Evolutionary conservation across 805 yeast genomes (phyloP).

Genomic region (Metschnikowia noctiluminum): DNA sequence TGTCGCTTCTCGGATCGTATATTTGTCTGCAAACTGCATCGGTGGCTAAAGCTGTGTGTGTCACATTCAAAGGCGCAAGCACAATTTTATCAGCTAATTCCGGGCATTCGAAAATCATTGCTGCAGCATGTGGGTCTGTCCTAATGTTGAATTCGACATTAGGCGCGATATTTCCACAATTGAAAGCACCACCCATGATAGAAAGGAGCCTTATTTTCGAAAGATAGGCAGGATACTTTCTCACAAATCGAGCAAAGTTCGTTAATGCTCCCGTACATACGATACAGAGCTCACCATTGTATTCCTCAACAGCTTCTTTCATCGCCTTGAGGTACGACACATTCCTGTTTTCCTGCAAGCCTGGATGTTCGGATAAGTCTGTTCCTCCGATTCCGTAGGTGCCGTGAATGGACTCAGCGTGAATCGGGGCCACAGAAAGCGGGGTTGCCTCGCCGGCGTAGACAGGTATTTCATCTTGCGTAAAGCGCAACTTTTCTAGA

Average conservation of each 20-base stretch:
- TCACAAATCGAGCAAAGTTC: constrained; percentile 57
- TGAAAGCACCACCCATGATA: constrained; percentile 74
- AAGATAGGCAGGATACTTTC: constrained; percentile 51
- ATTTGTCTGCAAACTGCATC: constrained; percentile 21
- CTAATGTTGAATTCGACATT: constrained; percentile 73
- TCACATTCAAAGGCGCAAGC: constrained; percentile 64
- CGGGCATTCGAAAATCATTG: constrained; percentile 47
- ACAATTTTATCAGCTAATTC: constrained; percentile 47
- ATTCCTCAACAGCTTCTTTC: constrained; percentile 37
- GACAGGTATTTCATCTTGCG: constrained; percentile 52
- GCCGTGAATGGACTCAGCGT: constrained; percentile 71
- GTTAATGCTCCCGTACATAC: constrained; percentile 81
- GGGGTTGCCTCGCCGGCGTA: constrained; percentile 66
- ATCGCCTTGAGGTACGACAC: constrained; percentile 35
- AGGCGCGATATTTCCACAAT: constrained; percentile 48
- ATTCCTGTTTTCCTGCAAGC: constrained; percentile 22
- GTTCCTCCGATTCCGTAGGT: constrained; percentile 77
- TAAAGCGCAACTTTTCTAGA: constrained; percentile 50
- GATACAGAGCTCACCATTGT: constrained; percentile 51
- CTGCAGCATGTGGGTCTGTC: constrained; percentile 76
- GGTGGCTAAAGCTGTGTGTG: constrained; percentile 59
- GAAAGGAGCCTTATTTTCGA: constrained; percentile 50
- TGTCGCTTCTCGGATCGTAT: constrained; percentile 12
- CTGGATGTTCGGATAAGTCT: constrained; percentile 49
- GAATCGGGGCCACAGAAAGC: constrained; percentile 43